Conservation (phyloP, 2,329 filamentous ascomycete genomes). For the Metarhizium rileyi region DNA sequence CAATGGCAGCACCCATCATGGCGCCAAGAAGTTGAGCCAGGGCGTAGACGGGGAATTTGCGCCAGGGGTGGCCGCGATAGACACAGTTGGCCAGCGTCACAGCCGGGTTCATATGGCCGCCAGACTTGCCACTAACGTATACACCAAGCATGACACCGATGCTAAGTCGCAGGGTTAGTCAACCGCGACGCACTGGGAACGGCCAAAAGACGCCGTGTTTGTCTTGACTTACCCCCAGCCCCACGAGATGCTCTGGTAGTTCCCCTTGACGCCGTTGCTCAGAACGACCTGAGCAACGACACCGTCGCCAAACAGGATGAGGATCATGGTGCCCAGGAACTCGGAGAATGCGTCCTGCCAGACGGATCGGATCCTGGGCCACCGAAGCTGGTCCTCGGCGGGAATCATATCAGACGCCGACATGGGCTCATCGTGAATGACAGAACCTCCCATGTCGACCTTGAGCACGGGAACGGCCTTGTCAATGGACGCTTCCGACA, state of each 20-base stretch:
- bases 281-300: constrained; percentile 60
- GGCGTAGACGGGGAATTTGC: constrained; percentile 59
- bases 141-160: constrained; percentile 61
- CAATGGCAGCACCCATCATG: constrained; percentile 49
- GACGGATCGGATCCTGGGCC: constrained; percentile 41
- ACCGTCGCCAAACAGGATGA: constrained; percentile 63
- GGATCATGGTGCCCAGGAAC: constrained; percentile 58
- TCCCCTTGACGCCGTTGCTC: constrained; percentile 36
- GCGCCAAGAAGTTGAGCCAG: constrained; percentile 57
- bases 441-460: constrained; percentile 19
- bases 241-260: constrained; percentile 40
- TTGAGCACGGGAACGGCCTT: constrained; percentile 21
- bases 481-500: constrained; percentile 24
- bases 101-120: constrained; percentile 61
- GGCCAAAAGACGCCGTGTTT: not conserved
- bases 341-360: constrained; percentile 54
- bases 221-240: constrained; percentile 34
- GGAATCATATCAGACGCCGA: constrained; percentile 9
- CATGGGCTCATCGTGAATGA: constrained; percentile 14
- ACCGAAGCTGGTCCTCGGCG: constrained; percentile 24
- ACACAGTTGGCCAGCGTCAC: constrained; percentile 61
- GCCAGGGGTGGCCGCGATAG: constrained; percentile 58
- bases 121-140: constrained; percentile 55
- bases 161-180: constrained; percentile 18
- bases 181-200: not conserved